Conservation (phyloP, 1,284 basidiomycete species). For the Boletus sp. region DNA sequence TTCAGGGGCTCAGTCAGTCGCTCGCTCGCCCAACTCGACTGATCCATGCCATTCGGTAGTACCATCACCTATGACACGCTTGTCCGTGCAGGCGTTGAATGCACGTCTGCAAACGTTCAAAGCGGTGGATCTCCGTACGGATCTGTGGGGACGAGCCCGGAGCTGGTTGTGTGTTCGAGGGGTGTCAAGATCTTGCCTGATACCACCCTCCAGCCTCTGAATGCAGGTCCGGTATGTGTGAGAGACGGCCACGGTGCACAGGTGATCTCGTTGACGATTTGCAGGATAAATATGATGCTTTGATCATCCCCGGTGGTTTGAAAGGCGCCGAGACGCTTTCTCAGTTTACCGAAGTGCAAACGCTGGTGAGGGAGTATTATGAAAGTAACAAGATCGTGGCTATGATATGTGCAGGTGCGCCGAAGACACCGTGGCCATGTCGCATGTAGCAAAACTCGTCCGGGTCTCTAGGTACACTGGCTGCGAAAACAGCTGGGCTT, state of each 20-base stretch:
- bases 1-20: neutral
- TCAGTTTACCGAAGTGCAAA: constrained; percentile 55
- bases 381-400: constrained; percentile 62
- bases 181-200: constrained; percentile 75
- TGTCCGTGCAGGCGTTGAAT: constrained; percentile 64
- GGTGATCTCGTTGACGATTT: constrained; percentile 1
- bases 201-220: constrained; percentile 44
- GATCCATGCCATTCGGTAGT: constrained; percentile 35
- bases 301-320: constrained; percentile 79
- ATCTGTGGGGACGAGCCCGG: constrained; percentile 33
- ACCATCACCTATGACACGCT: constrained; percentile 79
- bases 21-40: neutral
- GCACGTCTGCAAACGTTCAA: constrained; percentile 64
- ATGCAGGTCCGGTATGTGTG: constrained; percentile 43
- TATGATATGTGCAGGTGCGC: constrained; percentile 78
- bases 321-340: constrained; percentile 78
- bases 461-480: constrained; percentile 53
- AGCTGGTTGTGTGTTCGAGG: constrained; percentile 61
- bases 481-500: constrained; percentile 62
- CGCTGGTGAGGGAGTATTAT: constrained; percentile 60
- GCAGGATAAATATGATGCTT: constrained; percentile 60
- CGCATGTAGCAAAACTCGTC: neutral
- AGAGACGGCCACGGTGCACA: neutral
- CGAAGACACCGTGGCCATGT: neutral
- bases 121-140: constrained; percentile 32